Conservation (phyloP, 2,329 filamentous ascomycete species). For the Phaeosphaeria sp. region DNA sequence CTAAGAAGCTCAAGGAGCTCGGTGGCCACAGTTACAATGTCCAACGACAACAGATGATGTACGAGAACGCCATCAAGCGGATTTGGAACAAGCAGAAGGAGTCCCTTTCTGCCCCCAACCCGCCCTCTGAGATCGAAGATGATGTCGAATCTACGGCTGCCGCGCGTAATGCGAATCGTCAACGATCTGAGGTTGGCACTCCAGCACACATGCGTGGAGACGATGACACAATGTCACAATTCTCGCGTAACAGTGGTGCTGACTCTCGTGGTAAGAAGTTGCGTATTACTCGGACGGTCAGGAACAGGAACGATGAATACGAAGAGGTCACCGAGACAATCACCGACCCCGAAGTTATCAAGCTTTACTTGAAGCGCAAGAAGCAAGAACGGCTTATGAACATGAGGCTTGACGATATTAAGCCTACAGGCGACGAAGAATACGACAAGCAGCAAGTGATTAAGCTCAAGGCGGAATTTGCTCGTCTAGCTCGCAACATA, state of each 20-base stretch:
- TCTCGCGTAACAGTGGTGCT: slow-evolving; percentile 60
- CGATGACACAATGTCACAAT: slow-evolving; percentile 68
- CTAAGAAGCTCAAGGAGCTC: slow-evolving; percentile 70
- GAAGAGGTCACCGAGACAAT: slow-evolving; percentile 46
- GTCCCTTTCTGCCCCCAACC: slow-evolving; percentile 74
- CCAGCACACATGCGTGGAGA: slow-evolving; percentile 66
- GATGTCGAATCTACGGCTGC: slow-evolving; percentile 61
- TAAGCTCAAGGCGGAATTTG: slow-evolving; percentile 75
- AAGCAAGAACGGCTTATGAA: slow-evolving; percentile 73
- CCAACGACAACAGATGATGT: slow-evolving; percentile 88
- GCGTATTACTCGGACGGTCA: slow-evolving; percentile 74
- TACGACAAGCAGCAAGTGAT: slow-evolving; percentile 67
- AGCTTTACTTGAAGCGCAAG: slow-evolving; percentile 82
- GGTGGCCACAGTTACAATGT: slow-evolving; percentile 98
- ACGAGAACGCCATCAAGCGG: slow-evolving; percentile 86
- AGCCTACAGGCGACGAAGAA: slow-evolving; percentile 71
- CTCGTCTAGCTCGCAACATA: slow-evolving; percentile 87
- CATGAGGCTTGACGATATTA: slow-evolving; percentile 71
- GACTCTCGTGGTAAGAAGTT: slow-evolving; percentile 70
- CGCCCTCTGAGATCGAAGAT: slow-evolving; percentile 76
- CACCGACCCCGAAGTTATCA: slow-evolving; percentile 84
- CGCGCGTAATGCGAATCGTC: slow-evolving; percentile 50
- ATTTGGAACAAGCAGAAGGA: slow-evolving; percentile 91
- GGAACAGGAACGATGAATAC: slow-evolving; percentile 69
- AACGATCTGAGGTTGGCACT: slow-evolving; percentile 68